Evolutionary conservation across 176 grass and related monocot genomes (phyloP).

Genomic region (Oryza punctata): DNA sequence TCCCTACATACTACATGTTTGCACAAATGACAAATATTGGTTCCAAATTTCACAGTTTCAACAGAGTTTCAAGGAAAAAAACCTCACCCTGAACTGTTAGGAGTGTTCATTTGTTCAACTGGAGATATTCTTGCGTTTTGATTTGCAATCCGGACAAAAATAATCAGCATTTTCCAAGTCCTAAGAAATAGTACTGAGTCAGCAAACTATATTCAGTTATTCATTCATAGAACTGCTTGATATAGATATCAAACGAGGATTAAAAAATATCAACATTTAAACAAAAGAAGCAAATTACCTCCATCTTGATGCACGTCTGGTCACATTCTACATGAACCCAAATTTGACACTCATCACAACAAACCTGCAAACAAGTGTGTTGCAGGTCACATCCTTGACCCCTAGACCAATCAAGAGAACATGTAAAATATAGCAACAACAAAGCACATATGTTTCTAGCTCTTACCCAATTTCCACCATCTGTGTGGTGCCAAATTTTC

Average conservation of each 20-base stretch:
- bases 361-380: slow-evolving; percentile 53
- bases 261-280: slow-evolving; percentile 28
- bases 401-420: slow-evolving; percentile 4
- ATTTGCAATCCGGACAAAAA: slow-evolving; percentile 88
- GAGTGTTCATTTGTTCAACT: slow-evolving; percentile 20
- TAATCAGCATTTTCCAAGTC: slow-evolving; percentile 81
- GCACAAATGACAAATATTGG: neutral
- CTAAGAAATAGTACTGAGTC: slow-evolving; percentile 43
- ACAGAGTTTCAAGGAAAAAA: neutral
- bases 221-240: slow-evolving; percentile 10
- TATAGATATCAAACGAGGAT: neutral
- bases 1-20: neutral
- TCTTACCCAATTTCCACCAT: slow-evolving; percentile 93
- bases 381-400: slow-evolving; percentile 1
- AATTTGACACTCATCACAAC: slow-evolving; percentile 89
- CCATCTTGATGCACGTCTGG: slow-evolving; percentile 55
- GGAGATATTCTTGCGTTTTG: slow-evolving; percentile 44
- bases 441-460: slow-evolving; percentile 12
- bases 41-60: neutral
- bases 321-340: slow-evolving; percentile 97
- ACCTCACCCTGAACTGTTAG: slow-evolving; percentile 51
- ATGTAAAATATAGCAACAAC: slow-evolving; percentile 24
- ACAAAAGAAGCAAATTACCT: slow-evolving; percentile 54
- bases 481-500: slow-evolving; percentile 96
- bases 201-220: slow-evolving; percentile 18